Evolutionary conservation across 75 land plant genomes (phyloP).

Genomic region (Azolla pinnata): DNA sequence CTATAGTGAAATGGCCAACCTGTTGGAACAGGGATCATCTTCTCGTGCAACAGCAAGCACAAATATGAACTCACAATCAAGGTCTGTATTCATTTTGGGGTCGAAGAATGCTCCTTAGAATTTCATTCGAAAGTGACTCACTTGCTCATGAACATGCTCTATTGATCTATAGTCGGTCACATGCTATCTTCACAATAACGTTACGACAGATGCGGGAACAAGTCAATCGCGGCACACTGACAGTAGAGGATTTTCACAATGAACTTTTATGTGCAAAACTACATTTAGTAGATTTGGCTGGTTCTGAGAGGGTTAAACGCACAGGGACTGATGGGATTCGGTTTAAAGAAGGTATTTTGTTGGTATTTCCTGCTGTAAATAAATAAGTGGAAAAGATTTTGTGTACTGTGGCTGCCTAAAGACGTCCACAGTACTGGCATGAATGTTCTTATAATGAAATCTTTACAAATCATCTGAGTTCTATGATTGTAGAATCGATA

Average conservation of each 20-base stretch:
- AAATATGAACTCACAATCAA: constrained; percentile 94
- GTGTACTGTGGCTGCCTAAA: too few species aligned
- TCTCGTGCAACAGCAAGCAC: constrained; percentile 94
- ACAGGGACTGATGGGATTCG: constrained; percentile 96
- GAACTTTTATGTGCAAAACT: constrained; percentile 82
- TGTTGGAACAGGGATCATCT: constrained; percentile 65
- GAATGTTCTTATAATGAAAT: too few species aligned
- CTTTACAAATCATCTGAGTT: too few species aligned
- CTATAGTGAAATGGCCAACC: constrained; percentile 77
- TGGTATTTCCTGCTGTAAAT: too few species aligned
- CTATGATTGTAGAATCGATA: too few species aligned
- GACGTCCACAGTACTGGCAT: too few species aligned
- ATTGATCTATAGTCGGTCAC: constrained; percentile 67
- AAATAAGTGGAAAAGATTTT: too few species aligned
- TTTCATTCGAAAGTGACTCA: too few species aligned
- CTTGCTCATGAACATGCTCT: constrained; percentile 2
- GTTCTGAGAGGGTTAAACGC: constrained; percentile 91
- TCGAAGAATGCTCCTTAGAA: too few species aligned
- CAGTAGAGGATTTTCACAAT: constrained; percentile 41
- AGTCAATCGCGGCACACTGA: constrained; percentile 3
- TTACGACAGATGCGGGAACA: constrained; percentile 64
- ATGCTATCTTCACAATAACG: constrained; percentile 90
- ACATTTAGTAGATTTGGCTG: constrained; percentile 93
- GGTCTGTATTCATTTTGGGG: too few species aligned
- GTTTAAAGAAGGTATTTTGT: constrained; percentile 70